A percentile compares a stretch with the other conserved stretches of the same genome.
Evolutionary conservation across 2,329 filamentous ascomycete species (phyloP).

Genomic region (Pyricularia grisea): DNA sequence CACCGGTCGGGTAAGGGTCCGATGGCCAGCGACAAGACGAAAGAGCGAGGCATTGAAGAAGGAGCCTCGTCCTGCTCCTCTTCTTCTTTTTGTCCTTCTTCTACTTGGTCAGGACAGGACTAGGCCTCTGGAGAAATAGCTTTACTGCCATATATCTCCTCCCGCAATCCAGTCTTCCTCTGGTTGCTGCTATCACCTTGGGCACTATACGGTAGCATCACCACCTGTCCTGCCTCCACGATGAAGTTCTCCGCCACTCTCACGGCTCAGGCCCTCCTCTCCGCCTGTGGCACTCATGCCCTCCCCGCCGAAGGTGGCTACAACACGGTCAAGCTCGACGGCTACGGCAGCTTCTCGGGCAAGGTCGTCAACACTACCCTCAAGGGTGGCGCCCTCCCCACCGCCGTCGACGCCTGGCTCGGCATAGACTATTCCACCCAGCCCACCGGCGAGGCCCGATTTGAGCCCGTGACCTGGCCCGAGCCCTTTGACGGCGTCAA

Average conservation of each 20-base stretch:
- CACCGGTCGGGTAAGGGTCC: neutral
- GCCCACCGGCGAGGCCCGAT: neutral
- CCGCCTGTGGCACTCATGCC: neutral
- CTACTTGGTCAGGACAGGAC: neutral
- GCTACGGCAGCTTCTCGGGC: neutral
- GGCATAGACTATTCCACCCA: slow-evolving; percentile 4
- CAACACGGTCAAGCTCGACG: neutral
- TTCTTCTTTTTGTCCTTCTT: neutral
- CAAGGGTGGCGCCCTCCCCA: neutral
- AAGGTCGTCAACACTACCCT: neutral
- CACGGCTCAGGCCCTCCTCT: neutral
- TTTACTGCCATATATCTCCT: neutral
- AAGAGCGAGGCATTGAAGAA: neutral
- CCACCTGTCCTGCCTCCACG: neutral
- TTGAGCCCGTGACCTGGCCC: neutral
- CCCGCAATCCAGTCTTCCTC: neutral
- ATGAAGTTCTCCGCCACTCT: neutral
- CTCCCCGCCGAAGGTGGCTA: neutral
- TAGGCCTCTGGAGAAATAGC: neutral
- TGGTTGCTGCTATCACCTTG: neutral
- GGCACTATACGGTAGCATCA: neutral
- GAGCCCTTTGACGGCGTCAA: slow-evolving; percentile 1
- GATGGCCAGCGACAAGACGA: neutral
- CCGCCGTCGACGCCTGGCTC: slow-evolving; percentile 4
- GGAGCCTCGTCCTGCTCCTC: neutral